phyloP scores from a whole-genome alignment of 2,329 filamentous ascomycete genomes.

The Colletotrichum karsti region DNA sequence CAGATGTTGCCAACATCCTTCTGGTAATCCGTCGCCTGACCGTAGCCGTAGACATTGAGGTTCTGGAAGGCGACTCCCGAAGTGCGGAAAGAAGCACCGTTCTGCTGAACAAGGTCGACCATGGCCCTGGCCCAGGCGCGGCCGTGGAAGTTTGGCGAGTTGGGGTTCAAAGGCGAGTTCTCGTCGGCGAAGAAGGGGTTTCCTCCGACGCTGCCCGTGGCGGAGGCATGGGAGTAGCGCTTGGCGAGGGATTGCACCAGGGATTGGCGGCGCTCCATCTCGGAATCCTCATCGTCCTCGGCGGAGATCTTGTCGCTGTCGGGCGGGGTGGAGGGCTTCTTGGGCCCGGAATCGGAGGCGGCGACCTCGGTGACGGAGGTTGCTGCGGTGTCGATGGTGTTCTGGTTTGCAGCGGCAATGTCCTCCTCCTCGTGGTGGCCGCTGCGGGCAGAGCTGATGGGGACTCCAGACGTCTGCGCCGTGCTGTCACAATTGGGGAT shows the following conservation, averaged over 20 bases:
- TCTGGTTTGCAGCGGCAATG: constrained; percentile 34
- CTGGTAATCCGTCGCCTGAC: constrained; percentile 75
- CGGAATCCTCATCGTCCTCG: constrained; percentile 48
- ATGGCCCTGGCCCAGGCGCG: constrained; percentile 69
- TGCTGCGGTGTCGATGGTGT: constrained; percentile 42
- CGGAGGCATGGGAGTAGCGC: constrained; percentile 58
- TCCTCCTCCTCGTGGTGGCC: constrained; percentile 37
- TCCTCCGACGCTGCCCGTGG: constrained; percentile 37
- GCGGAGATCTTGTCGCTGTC: constrained; percentile 38
- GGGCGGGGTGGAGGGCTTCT: constrained; percentile 16
- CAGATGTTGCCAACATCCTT: constrained; percentile 71
- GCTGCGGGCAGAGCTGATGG: constrained; percentile 36
- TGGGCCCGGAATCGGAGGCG: constrained; percentile 33
- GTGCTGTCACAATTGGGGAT: constrained; percentile 59
- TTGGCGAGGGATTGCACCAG: constrained; percentile 64
- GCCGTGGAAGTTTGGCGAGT: constrained; percentile 60
- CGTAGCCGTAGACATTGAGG: constrained; percentile 74
- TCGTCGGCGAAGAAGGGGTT: constrained; percentile 63
- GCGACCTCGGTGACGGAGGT: constrained; percentile 47
- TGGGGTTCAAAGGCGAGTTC: constrained; percentile 63
- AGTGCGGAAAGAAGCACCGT: constrained; percentile 65
- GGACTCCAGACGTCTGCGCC: constrained; percentile 50
- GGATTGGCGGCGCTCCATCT: constrained; percentile 59
- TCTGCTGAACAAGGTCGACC: constrained; percentile 58
- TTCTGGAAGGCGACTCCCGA: constrained; percentile 73